Evolutionary conservation across 2,329 filamentous ascomycete genomes (phyloP).

Genomic region (Peltaster fructicola): DNA sequence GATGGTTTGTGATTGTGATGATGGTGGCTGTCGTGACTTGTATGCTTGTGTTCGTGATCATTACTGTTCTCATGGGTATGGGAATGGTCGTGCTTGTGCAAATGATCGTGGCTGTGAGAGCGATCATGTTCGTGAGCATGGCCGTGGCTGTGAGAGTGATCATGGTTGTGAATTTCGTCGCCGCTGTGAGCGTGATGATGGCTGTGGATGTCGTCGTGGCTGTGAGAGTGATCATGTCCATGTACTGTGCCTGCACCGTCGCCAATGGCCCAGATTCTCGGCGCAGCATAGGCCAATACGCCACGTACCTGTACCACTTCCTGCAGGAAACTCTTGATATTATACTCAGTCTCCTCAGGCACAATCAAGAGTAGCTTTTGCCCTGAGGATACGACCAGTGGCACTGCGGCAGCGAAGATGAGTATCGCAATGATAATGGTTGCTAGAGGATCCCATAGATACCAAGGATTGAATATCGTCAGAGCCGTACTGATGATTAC

Average conservation of each 20-base stretch:
- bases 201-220: slow-evolving; percentile 7
- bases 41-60: slow-evolving; percentile 15
- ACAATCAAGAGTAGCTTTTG: slow-evolving; percentile 69
- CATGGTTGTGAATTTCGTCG: slow-evolving; percentile 8
- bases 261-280: slow-evolving; percentile 87
- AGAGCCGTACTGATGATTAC: slow-evolving; percentile 84
- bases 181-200: no score
- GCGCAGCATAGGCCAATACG: slow-evolving; percentile 69
- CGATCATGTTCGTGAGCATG: slow-evolving; percentile 20
- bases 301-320: slow-evolving; percentile 69
- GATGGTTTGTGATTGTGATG: slow-evolving; percentile 10
- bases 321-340: slow-evolving; percentile 66
- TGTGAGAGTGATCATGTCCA: slow-evolving; percentile 34
- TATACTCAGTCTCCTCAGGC: slow-evolving; percentile 72
- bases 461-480: slow-evolving; percentile 76
- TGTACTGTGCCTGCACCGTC: slow-evolving; percentile 21
- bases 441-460: slow-evolving; percentile 85
- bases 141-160: slow-evolving; percentile 16
- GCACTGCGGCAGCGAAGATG: slow-evolving; percentile 82
- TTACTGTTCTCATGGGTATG: no score
- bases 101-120: no score
- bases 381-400: slow-evolving; percentile 70
- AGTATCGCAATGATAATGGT: slow-evolving; percentile 85
- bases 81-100: slow-evolving; percentile 17
- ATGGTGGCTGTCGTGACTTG: no score